These are phyloP conservation scores for Aspergillus cristatus DNA, from an alignment of 495 filamentous ascomycete genomes.

Conservation along the genomic window DNA sequence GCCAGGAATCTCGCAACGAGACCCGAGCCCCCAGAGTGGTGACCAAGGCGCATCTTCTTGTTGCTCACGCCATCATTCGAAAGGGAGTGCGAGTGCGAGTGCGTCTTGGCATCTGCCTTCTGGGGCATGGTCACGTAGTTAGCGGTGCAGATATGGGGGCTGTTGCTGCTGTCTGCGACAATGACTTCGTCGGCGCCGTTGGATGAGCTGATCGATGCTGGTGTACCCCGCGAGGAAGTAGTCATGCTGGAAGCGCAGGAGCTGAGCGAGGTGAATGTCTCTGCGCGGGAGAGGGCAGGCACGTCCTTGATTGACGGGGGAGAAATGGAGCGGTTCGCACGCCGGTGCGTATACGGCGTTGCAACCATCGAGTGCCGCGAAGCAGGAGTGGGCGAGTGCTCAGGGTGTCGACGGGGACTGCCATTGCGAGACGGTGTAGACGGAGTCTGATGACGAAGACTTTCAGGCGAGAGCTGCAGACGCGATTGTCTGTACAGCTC, in stretches of 20 bases:
- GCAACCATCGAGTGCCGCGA: too few species aligned
- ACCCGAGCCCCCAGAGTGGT: conserved; percentile 19
- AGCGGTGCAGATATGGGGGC: conserved; percentile 20
- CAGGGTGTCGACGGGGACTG: conserved; percentile 19
- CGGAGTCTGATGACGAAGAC: conserved; percentile 24
- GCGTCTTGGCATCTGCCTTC: conserved; percentile 12
- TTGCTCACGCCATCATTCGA: too few species aligned
- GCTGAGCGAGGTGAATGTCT: conserved; percentile 34
- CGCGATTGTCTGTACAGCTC: too few species aligned
- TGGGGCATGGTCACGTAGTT: conserved; percentile 26
- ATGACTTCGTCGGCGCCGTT: conserved; percentile 27
- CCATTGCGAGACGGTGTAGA: conserved; percentile 28
- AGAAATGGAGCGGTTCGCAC: conserved; percentile 32
- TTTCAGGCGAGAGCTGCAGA: conserved; percentile 25
- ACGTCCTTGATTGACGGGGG: conserved; percentile 42
- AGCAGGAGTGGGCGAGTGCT: too few species aligned
- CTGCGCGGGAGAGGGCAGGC: conserved; percentile 35
- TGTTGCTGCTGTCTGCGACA: conserved; percentile 24
- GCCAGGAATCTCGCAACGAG: conserved; percentile 38
- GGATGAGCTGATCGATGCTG: conserved; percentile 33
- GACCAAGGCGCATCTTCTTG: conserved; percentile 31
- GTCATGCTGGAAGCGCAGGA: conserved; percentile 43
- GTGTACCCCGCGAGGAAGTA: conserved; percentile 33
- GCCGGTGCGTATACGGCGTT: conserved; percentile 19
- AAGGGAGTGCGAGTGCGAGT: too few species aligned